A percentile compares a stretch with the other conserved stretches of the same genome.
phyloP scores from a whole-genome alignment of 2,329 filamentous ascomycete species.

The Trichoderma hamatum region DNA sequence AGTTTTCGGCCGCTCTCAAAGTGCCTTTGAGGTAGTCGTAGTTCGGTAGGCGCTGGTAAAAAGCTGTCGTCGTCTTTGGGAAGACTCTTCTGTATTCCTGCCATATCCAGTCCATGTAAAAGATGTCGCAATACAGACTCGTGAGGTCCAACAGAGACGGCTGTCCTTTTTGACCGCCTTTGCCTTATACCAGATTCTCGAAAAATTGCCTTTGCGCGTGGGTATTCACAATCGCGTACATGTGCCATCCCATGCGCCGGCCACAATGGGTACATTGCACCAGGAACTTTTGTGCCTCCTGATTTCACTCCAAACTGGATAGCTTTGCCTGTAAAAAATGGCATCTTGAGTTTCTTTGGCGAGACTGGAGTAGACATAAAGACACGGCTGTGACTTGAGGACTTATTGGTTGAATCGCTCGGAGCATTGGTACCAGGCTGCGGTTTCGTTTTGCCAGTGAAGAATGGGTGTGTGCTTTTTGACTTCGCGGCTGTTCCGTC shows the following conservation, averaged over 20 bases:
- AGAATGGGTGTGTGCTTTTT: conserved; percentile 50
- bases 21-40: conserved; percentile 58
- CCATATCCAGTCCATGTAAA: conserved; percentile 35
- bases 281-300: conserved; percentile 62
- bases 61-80: conserved; percentile 45
- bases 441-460: conserved; percentile 42
- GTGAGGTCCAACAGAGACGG: conserved; percentile 43
- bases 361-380: conserved; percentile 60
- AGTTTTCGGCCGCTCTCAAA: conserved; percentile 62
- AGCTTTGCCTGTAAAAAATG: conserved; percentile 37
- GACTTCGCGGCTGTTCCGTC: conserved; percentile 31
- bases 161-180: conserved; percentile 56
- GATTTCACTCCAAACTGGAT: conserved; percentile 49
- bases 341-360: conserved; percentile 46
- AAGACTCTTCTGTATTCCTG: conserved; percentile 35
- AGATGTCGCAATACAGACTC: conserved; percentile 50
- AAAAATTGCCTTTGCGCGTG: background rate
- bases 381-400: conserved; percentile 42
- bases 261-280: conserved; percentile 70
- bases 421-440: conserved; percentile 31
- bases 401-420: conserved; percentile 32
- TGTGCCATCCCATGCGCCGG: conserved; percentile 67
- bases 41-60: conserved; percentile 48
- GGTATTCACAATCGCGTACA: conserved; percentile 53
- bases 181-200: background rate